Conservation (phyloP, 192 early-diverging fungal species). For the Coemansia sp. region DNA sequence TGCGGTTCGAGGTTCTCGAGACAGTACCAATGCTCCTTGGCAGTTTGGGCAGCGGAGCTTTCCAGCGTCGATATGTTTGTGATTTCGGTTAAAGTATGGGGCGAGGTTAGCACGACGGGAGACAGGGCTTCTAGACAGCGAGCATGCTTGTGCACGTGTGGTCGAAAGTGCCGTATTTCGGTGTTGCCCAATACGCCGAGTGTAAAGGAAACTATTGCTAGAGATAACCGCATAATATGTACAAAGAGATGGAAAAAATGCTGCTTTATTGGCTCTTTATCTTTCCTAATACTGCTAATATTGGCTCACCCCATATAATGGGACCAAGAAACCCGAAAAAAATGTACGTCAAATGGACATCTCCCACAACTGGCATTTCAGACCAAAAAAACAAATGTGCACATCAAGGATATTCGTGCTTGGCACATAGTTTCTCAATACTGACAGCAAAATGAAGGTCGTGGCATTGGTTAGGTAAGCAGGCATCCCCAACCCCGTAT, state of each 20-base stretch:
- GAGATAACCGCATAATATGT: neutral
- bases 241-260: too few species aligned
- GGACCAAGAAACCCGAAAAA: too few species aligned
- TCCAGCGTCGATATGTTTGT: slow-evolving; percentile 14
- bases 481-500: neutral
- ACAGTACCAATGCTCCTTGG: slow-evolving; percentile 34
- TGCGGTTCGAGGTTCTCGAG: slow-evolving; percentile 8
- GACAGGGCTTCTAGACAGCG: neutral
- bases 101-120: slow-evolving; percentile 6
- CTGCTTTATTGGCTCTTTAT: too few species aligned
- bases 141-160: neutral
- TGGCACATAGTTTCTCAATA: neutral
- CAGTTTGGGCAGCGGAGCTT: slow-evolving; percentile 8
- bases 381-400: too few species aligned
- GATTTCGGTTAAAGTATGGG: slow-evolving; percentile 14
- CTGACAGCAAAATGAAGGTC: slow-evolving; percentile 39
- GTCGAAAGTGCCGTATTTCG: slow-evolving; percentile 35
- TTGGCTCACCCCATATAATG: too few species aligned
- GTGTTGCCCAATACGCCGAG: slow-evolving; percentile 26
- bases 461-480: slow-evolving; percentile 41
- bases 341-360: too few species aligned
- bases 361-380: too few species aligned
- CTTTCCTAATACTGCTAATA: too few species aligned
- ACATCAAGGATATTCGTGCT: too few species aligned
- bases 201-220: neutral